Evolutionary conservation across 176 grass and related monocot genomes (phyloP), one percentile per base, ranked within the genome.

Genomic region (Aegilops speltoides): DNA sequence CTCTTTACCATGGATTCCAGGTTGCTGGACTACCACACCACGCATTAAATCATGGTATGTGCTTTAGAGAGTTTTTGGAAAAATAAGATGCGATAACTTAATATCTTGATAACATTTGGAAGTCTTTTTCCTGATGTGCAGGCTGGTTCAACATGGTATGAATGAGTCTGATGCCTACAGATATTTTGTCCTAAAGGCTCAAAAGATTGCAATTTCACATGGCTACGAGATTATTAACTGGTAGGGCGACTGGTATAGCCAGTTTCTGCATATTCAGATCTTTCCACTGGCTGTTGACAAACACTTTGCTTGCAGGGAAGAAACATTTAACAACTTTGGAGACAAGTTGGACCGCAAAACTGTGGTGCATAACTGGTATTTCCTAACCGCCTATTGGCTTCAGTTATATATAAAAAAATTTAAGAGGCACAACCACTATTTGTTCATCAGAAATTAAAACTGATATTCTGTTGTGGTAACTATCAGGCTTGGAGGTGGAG

Each of bases 351-450:
- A 82, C 87, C 91, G 86, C 26, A 89, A 71, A 82, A 98, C 96
- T 26, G 91, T 98, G 76, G 96, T 98, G 79, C 96, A 98, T 76
- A 92, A 98, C 90, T 98, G 96, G 96, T 98, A 98, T 80, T 43
- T 84, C 72, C 69, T 80, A 62, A 64, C 37, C 63, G 46, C 24
- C 73, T 33, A 33, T 68, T 83, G 29, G 11, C 22, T 79, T 8
- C 31, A 26, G 56, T 66, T 64, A 57, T 15, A 38, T 67, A 37
- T n/a, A n/a, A n/a, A n/a, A 64, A 74, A 80, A 52, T 19, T 19
- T 24, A 75, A 85, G 66, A 10, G 41, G 56, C 3, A 67, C 6
- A 75, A 25, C 33, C 8, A 70, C 8, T 48, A 8, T 41, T 63
- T 37, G n/a, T 73, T 67, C 13, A 73, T 38, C 22, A 8, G 29